phyloP scores from a whole-genome alignment of 1,284 basidiomycete genomes.

The Porodaedalea pini region DNA sequence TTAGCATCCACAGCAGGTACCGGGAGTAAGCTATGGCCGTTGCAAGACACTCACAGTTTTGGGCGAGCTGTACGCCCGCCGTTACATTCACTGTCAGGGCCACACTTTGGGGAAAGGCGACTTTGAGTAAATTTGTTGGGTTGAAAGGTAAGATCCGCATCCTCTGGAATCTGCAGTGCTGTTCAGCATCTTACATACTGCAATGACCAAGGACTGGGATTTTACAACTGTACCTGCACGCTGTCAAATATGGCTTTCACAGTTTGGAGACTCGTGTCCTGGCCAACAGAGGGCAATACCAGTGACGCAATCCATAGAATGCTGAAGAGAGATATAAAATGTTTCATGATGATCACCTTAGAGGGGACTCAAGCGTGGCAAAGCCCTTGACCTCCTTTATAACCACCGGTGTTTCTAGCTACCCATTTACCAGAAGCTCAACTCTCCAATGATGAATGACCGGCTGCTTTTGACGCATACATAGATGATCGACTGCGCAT shows the following conservation, averaged over 20 bases:
- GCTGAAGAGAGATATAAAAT: background rate
- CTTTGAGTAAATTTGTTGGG: constrained; percentile 16
- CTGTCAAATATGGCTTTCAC: constrained; percentile 12
- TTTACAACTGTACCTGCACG: constrained; percentile 16
- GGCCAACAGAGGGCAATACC: background rate
- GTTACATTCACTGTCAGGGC: constrained; percentile 7
- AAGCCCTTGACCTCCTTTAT: too few relatives aligned
- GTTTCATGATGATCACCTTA: background rate
- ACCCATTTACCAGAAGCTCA: too few relatives aligned
- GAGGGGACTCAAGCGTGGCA: background rate
- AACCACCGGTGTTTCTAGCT: too few relatives aligned
- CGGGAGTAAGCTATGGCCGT: background rate
- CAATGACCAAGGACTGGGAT: too few relatives aligned
- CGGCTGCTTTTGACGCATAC: too few relatives aligned
- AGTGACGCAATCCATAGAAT: background rate
- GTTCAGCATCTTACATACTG: background rate
- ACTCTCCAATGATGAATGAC: too few relatives aligned
- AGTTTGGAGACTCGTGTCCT: constrained; percentile 9
- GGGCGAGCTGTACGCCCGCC: constrained; percentile 13
- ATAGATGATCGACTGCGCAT: too few relatives aligned
- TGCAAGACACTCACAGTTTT: constrained; percentile 12
- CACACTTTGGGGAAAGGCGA: constrained; percentile 14
- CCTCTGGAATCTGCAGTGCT: constrained; percentile 13
- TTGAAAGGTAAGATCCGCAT: constrained; percentile 13
- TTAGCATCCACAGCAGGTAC: background rate